Evolutionary conservation across 2,329 filamentous ascomycete species (phyloP), one percentile per base, ranked within the genome.

Genomic region (Thelonectria olida): DNA sequence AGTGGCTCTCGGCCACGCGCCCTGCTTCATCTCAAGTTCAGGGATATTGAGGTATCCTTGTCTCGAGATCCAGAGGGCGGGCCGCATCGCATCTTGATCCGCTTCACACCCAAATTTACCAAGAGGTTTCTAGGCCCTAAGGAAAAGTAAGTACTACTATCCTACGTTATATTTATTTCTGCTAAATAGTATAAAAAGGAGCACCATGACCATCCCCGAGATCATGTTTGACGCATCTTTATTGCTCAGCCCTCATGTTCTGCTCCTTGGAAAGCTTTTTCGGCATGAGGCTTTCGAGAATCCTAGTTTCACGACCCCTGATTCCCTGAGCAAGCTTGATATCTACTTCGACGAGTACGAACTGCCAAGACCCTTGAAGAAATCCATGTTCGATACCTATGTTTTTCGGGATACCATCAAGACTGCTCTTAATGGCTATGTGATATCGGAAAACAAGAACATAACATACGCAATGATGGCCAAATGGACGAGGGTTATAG

Each of bases 191-290:
- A n/a, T n/a, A n/a, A n/a, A n/a, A n/a, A n/a, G n/a, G n/a, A n/a
- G n/a, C n/a, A n/a, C n/a, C 9, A 48, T 12, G 8, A 6, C 22
- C 20, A 22, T 80, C 34, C 73, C 72, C 7, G 68, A 79, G 62
- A 75, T 74, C 44, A 72, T 81, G 42, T 78, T 74, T 68, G 62
- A 77, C 62, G 69, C 60, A 2, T 77, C 67, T 7, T 66, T 80
- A 13, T 63, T 77, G 10, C 71, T 80, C 20, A 80, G 73, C 62
- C 70, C 66, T 7, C 65, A 80, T 62, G 53, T 75, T 15, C 74
- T 72, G 51, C 68, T 79, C 28, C 58, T 78, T 12, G 68, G 71
- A 22, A 71, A 74, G 42, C 62, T 73, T 36, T 72, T 74, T 63
- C 54, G 63, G n/a, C 57, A 74, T 53, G 44, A 59, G 44, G 67